phyloP scores from a whole-genome alignment of 2,329 filamentous ascomycete species.

The Sphaerostilbella broomeana region DNA sequence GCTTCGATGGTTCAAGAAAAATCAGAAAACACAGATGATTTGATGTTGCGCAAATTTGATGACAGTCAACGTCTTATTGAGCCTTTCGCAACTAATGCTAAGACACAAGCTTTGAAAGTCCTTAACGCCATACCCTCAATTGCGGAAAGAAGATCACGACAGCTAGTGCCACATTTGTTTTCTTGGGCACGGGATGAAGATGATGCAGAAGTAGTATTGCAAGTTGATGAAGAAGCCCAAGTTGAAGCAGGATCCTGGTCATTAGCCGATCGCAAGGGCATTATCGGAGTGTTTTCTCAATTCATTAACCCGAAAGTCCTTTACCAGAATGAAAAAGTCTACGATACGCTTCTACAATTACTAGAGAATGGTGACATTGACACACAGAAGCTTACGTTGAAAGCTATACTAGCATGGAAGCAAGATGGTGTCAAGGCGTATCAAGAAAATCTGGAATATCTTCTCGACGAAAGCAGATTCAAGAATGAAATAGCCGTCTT shows the following conservation, averaged over 20 bases:
- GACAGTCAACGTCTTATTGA: conserved; percentile 51
- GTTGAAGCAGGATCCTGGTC: conserved; percentile 50
- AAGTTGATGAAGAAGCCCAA: conserved; percentile 28
- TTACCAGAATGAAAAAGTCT: conserved; percentile 70
- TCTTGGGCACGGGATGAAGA: conserved; percentile 62
- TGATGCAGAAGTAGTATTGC: conserved; percentile 27
- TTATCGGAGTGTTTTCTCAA: conserved; percentile 73
- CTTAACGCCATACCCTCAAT: conserved; percentile 65
- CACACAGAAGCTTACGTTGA: conserved; percentile 77
- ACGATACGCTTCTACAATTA: conserved; percentile 65
- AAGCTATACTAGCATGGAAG: conserved; percentile 86
- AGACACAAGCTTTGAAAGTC: conserved; percentile 73
- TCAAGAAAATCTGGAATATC: conserved; percentile 75
- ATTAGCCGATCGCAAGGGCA: conserved; percentile 73
- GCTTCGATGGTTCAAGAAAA: conserved; percentile 47
- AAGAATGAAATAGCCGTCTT: conserved; percentile 91
- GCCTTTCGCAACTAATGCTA: conserved; percentile 48
- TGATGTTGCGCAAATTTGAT: conserved; percentile 59
- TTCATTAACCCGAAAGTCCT: conserved; percentile 83
- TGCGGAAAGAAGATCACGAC: conserved; percentile 79
- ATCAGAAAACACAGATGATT: conserved; percentile 46
- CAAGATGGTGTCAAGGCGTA: conserved; percentile 67
- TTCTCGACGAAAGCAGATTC: conserved; percentile 86
- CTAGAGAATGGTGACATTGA: conserved; percentile 85
- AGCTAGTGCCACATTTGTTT: conserved; percentile 78